phyloP scores from a whole-genome alignment of 768 basidiomycete species.

The Pulveroboletus sp. region DNA sequence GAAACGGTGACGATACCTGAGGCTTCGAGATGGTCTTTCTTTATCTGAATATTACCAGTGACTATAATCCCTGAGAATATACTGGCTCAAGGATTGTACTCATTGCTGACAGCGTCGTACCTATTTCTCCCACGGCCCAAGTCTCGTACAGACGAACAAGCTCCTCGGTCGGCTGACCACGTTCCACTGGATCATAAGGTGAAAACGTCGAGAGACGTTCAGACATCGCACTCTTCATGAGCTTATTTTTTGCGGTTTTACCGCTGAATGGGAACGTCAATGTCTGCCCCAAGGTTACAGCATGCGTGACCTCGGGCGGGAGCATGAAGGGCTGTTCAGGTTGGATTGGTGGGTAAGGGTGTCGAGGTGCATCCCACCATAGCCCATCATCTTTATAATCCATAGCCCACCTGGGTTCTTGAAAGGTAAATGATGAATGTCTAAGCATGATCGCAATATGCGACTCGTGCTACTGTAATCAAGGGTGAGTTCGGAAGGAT shows the following conservation, averaged over 20 bases:
- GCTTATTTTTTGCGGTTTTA: slow-evolving; percentile 28
- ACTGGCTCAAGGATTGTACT: slow-evolving; percentile 4
- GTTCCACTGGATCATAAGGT: slow-evolving; percentile 24
- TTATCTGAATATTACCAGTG: slow-evolving; percentile 34
- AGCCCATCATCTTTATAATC: slow-evolving; percentile 19
- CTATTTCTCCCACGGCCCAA: slow-evolving; percentile 31
- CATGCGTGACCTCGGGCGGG: slow-evolving; percentile 13
- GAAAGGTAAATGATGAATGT: slow-evolving; percentile 5
- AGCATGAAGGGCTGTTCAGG: slow-evolving; percentile 13
- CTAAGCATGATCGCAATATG: slow-evolving; percentile 15
- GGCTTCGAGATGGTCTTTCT: slow-evolving; percentile 33
- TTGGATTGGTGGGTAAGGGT: slow-evolving; percentile 17
- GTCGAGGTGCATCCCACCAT: slow-evolving; percentile 7
- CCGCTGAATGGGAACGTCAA: slow-evolving; percentile 30
- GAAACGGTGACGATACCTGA: slow-evolving; percentile 20
- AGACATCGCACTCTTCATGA: slow-evolving; percentile 36
- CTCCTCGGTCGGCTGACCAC: slow-evolving; percentile 33
- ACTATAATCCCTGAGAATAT: slow-evolving; percentile 27
- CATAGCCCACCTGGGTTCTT: slow-evolving; percentile 6
- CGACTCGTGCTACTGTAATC: slow-evolving; percentile 1
- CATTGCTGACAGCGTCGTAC: slow-evolving; percentile 8
- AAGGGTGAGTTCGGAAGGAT: neutral
- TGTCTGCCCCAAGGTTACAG: slow-evolving; percentile 22
- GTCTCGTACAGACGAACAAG: slow-evolving; percentile 34
- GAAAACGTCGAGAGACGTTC: slow-evolving; percentile 35